Percentiles rank a stretch among this genome's conserved stretches.
Conservation (phyloP, 1,139 yeast genomes). For the Zygosaccharomyces sapae region DNA sequence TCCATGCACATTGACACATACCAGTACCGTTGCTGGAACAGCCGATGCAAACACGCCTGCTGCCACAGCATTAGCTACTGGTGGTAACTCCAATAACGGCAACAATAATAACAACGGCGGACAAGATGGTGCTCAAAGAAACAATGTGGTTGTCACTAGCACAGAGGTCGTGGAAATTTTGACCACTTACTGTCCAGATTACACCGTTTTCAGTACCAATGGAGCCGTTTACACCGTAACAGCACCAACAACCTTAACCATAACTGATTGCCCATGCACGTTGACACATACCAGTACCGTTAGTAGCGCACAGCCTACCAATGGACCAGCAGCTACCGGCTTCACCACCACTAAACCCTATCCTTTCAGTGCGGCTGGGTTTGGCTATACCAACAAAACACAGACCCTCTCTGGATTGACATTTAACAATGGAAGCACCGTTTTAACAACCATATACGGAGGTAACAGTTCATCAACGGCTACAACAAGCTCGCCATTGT, state of each 20-base stretch:
- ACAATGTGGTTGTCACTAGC: conserved; percentile 2
- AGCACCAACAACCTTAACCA: conserved; percentile 10
- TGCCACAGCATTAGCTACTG: background rate
- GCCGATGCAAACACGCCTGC: background rate
- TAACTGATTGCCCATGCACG: conserved; percentile 8
- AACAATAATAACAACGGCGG: conserved; percentile 11
- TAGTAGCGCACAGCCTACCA: background rate
- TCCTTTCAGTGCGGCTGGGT: background rate
- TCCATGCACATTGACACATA: conserved; percentile 49
- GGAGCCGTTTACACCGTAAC: conserved; percentile 23
- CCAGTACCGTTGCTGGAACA: background rate
- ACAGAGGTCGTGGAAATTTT: conserved; percentile 11
- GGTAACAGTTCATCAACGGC: background rate
- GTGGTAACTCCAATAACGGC: background rate
- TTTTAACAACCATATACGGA: background rate
- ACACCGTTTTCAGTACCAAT: conserved; percentile 8
- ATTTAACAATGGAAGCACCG: background rate
- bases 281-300: conserved; percentile 1
- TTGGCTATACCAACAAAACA: background rate
- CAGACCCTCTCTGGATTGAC: background rate
- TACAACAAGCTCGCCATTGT: background rate
- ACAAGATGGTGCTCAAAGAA: no score
- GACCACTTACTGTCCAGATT: conserved; percentile 7
- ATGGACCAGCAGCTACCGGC: background rate
- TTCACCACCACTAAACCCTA: background rate